Evolutionary conservation across 495 filamentous ascomycete genomes (phyloP), one percentile per base, ranked within the genome.

Genomic region (Talaromyces liani): DNA sequence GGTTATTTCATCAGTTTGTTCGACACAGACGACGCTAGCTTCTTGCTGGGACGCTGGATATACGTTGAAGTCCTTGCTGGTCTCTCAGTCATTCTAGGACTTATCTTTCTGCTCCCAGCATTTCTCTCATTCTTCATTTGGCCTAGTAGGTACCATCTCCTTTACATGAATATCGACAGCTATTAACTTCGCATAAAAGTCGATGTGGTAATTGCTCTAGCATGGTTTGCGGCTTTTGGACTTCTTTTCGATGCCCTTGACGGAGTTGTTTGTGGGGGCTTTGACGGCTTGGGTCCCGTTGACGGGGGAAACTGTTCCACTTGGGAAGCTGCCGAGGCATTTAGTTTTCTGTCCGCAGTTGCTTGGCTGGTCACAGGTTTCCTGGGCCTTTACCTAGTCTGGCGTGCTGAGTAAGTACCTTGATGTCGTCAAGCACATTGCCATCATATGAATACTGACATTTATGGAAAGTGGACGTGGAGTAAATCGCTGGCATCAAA

Each of bases 251-350:
- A 87, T 65, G 81, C 80, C 25, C 73, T 84, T 60, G 65, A 75
- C 29, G 68, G 75, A 16, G 68, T 80, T 54, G 66, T 73, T 39
- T 90, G 87, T 68, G 87, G 86, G 58, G 77, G 77, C 55, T 79
- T 82, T 65, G 83, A 73, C 70, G 65, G 69, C 60, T 82, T 83
- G 80, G 63, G 69, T 49, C 77, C 84, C 54, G 66, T 70, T 16
- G 63, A 72, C 51, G 16, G 16, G 5, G 62, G 67, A 1, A 70
- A 74, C 7, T 91, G 87, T 69, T 71, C 78, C 39, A 77, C 82
- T 61, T 88, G 84, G 85, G 89, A 87, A 72, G 82, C 87, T 16
- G 79, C 80, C 31, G 79, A 87, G 66, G 87, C 87, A 1, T 89
- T 90, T 71, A 74, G 75, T 61, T 90, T 89, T 71, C 65, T 90